Base-by-base conservation (phyloP, 495 filamentous ascomycete genomes). In the Hypoxylon trugodes region DNA sequence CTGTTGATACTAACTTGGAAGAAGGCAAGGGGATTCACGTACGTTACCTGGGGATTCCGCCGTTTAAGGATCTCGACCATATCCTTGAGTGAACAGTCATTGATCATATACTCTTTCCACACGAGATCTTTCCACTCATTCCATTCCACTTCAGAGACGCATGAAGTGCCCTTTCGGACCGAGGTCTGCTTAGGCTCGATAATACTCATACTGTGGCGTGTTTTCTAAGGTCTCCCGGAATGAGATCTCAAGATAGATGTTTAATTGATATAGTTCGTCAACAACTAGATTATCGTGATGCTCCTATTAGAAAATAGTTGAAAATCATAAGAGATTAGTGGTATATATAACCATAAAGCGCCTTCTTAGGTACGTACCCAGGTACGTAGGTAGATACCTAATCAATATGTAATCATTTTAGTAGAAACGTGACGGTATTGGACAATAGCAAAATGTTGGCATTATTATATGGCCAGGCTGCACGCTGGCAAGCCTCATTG, bases 11-110 rank as follows among this genome's bases (percentile, higher is more conserved):
- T 26, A 43, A 8, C 36, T 15, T 2, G 13, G n/a, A n/a, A n/a
- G n/a, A n/a, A n/a, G n/a, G n/a, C n/a, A n/a, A n/a, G n/a, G n/a
- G n/a, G n/a, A n/a, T n/a, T n/a, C n/a, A 35, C 51, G 8, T 55
- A 55, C 51, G 21, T 55, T 12, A 45, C 51, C 33, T 55, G 25
- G 4, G 26, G 16, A 25, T 55, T 55, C 1, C 28, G 9, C 15
- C 36, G 25, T 19, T 8, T 21, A 8, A 55, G n/a, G 3, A 0
- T 35, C 4, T 45, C 18, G 4, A 28, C 24, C 4, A 30, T 28
- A 6, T 30, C 25, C 8, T 43, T 1, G 5, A 35, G 4, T 24
- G 16, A 0, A 35, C 37, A 4, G 16, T 35, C 38, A 24, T 55
- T 45, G 26, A 45, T 19, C 8, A 55, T 37, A 55, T 22, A 55